Evolutionary conservation across 768 basidiomycete species (phyloP), one percentile per base, ranked within the genome.

Genomic region (Lentinula raphanica): DNA sequence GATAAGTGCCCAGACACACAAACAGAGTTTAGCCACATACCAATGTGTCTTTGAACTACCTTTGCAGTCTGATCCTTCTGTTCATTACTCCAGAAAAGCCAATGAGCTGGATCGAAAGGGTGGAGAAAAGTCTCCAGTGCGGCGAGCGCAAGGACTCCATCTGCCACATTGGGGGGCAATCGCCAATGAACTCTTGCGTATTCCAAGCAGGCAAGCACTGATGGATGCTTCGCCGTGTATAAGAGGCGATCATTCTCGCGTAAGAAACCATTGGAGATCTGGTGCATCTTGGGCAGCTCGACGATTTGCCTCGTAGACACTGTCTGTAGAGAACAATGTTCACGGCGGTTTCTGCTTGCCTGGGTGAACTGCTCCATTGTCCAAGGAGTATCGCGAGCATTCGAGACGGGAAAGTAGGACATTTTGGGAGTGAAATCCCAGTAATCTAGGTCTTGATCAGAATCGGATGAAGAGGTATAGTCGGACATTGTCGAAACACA

Each of bases 51-150:
- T 65, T 82, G 77, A 31, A 88, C 80, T 56, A 78, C 66, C n/a
- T 68, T 68, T 15, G 83, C 83, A 17, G 82, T 85, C 23, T 67
- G 68, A 57, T 65, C 68, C 65, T 79, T 80, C 63, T 75, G 72
- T 49, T 75, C 76, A 60, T 74, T 75, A 46, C 75, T 77, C 86
- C 86, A 88, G 66, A 88, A 80, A n/a, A 82, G 69, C 79, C 82
- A 82, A 63, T 86, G 85, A 5, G 77, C 80, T 13, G 78, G 78
- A 66, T 85, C 79, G 29, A 75, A 72, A 15, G 79, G 79, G 49
- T 74, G 72, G 63, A 82, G 77, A 62, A 85, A 79, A 12, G 87
- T 80, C 9, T 78, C 76, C 59, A 88, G 79, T 2, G 86, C 86
- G 3, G 80, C 82, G 54, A 88, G 79, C 27, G 79, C 77, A 59